phyloP scores from a whole-genome alignment of 345 rosid species.

The Eucalyptus pauciflora region DNA sequence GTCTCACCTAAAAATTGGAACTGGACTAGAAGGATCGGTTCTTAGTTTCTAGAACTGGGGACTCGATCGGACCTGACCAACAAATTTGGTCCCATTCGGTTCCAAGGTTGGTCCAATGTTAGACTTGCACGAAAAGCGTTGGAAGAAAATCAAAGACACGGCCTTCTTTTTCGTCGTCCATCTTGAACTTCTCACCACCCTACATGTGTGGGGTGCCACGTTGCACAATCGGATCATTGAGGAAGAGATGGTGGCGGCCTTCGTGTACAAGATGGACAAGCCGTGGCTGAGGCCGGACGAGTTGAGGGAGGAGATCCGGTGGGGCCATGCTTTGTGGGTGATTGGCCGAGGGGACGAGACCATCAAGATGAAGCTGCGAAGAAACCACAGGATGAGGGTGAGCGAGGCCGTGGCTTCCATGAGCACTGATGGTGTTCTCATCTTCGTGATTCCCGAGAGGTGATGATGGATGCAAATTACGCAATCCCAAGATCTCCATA shows the following conservation, averaged over 20 bases:
- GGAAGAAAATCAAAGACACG: not conserved
- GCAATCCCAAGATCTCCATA: too few species aligned
- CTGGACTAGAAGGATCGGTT: rapidly evolving
- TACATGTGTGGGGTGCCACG: not conserved
- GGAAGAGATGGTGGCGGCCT: not conserved
- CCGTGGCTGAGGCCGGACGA: not conserved
- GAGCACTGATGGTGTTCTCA: not conserved
- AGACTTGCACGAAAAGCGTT: not conserved
- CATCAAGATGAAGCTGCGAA: not conserved
- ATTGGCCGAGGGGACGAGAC: not conserved
- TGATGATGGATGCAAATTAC: too few species aligned
- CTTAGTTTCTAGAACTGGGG: not conserved
- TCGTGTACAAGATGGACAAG: not conserved
- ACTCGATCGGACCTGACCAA: too few species aligned
- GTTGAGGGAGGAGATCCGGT: not conserved
- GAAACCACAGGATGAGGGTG: not conserved
- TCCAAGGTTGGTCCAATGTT: not conserved
- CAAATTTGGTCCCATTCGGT: too few species aligned
- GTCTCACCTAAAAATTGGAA: too few species aligned
- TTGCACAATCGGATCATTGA: not conserved
- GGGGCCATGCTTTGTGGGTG: not conserved
- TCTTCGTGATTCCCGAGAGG: not conserved
- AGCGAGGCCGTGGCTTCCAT: not conserved
- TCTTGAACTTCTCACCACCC: not conserved
- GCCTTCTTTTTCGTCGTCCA: not conserved